Conservation (phyloP, 2,329 filamentous ascomycete genomes). For the Plenodomus lindquistii region DNA sequence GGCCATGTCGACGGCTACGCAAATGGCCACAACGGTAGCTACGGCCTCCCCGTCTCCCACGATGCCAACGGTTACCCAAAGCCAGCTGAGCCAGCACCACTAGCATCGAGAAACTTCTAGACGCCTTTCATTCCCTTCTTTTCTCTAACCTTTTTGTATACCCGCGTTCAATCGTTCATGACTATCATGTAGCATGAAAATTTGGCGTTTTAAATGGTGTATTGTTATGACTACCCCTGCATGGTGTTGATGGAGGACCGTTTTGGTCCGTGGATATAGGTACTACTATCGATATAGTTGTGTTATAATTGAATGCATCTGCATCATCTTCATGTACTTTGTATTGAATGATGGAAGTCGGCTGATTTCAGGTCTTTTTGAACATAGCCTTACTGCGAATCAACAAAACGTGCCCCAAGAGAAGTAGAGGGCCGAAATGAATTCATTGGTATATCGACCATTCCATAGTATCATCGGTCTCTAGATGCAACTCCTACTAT, state of each 20-base stretch:
- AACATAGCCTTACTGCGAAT: no score
- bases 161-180: background rate
- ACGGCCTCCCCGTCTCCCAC: conserved; percentile 8
- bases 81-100: conserved; percentile 20
- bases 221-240: background rate
- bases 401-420: no score
- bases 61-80: conserved; percentile 23
- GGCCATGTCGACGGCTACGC: conserved; percentile 4
- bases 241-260: background rate
- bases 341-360: no score
- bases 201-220: background rate
- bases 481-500: no score
- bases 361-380: no score
- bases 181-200: background rate
- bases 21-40: conserved; percentile 7
- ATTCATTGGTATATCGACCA: no score
- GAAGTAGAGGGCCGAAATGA: no score
- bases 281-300: no score
- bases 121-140: conserved; percentile 2
- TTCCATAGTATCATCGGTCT: no score
- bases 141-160: conserved; percentile 3
- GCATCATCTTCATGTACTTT: no score
- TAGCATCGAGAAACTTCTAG: conserved; percentile 37
- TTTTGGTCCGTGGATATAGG: no score
- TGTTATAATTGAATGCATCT: no score